These are phyloP conservation scores for Capsicum rhomboideum DNA, from an alignment of 257 asterid species.

Conservation along the genomic window DNA sequence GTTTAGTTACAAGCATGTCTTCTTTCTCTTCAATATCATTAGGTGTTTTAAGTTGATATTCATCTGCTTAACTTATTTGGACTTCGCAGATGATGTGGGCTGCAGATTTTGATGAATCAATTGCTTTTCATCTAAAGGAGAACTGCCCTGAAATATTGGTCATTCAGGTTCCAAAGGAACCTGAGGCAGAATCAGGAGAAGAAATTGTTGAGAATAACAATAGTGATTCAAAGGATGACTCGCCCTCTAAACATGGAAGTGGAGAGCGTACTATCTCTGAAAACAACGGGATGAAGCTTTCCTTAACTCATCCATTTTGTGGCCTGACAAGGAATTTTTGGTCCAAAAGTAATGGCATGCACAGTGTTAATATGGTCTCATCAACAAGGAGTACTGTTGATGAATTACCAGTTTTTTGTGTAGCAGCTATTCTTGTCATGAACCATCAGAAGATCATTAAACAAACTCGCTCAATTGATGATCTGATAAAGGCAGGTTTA, in stretches of 20 bases:
- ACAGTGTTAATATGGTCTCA: conserved; percentile 34
- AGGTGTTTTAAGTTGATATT: conserved; percentile 2
- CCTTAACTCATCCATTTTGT: conserved; percentile 64
- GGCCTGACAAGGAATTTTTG: conserved; percentile 81
- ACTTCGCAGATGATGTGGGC: conserved; percentile 96
- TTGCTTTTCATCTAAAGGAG: conserved; percentile 54
- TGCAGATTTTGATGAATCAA: conserved; percentile 79
- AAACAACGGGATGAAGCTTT: conserved; percentile 40
- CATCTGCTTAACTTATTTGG: not conserved
- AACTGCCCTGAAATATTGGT: conserved; percentile 68
- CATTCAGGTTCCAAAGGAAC: conserved; percentile 52
- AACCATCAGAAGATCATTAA: conserved; percentile 78
- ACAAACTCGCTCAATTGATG: conserved; percentile 83
- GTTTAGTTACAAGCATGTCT: not conserved
- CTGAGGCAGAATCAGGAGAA: conserved; percentile 48
- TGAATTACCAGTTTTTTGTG: conserved; percentile 90
- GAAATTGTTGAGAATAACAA: conserved; percentile 36
- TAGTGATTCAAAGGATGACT: conserved; percentile 29
- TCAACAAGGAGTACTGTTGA: conserved; percentile 70
- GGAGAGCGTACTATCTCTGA: conserved; percentile 41
- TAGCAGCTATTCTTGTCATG: conserved; percentile 90
- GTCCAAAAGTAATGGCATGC: conserved; percentile 59
- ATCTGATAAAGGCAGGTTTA: conserved; percentile 87
- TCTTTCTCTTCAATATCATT: not conserved
- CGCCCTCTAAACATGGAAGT: conserved; percentile 40